Evolutionary conservation across 2,329 filamentous ascomycete species (phyloP).

Genomic region (Fusarium udum): DNA sequence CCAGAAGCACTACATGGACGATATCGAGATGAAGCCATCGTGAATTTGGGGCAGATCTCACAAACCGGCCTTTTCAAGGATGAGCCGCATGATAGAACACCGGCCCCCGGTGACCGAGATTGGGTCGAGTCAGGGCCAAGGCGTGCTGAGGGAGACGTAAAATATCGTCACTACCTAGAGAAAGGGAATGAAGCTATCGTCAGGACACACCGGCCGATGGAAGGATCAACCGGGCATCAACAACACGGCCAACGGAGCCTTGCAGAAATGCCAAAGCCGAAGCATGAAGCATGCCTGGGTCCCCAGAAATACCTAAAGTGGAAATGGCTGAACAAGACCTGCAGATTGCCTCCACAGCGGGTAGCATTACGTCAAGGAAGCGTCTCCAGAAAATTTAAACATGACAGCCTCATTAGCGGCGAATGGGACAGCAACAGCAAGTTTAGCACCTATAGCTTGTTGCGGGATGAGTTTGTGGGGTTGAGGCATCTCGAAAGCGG

Average conservation of each 20-base stretch:
- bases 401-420: not conserved
- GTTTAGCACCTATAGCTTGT: not conserved
- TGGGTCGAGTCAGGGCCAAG: not conserved
- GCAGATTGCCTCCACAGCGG: not conserved
- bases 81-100: not conserved
- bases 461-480: not conserved
- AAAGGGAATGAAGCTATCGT: conserved; percentile 10
- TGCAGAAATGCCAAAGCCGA: conserved; percentile 9
- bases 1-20: not conserved
- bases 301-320: not conserved
- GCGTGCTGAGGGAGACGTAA: not conserved
- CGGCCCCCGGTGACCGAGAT: not conserved
- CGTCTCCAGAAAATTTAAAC: not conserved
- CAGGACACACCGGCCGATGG: not conserved
- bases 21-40: not conserved
- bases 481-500: not conserved
- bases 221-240: conserved; percentile 11
- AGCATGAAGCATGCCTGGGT: not conserved
- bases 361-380: conserved; percentile 22
- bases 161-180: not conserved
- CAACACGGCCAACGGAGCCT: not conserved
- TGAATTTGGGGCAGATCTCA: not conserved
- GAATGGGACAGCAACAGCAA: not conserved
- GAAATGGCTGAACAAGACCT: conserved; percentile 23
- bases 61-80: not conserved